These are phyloP conservation scores for Naganishia liquefaciens DNA, from an alignment of 1,284 basidiomycete species.

Conservation along the genomic window DNA sequence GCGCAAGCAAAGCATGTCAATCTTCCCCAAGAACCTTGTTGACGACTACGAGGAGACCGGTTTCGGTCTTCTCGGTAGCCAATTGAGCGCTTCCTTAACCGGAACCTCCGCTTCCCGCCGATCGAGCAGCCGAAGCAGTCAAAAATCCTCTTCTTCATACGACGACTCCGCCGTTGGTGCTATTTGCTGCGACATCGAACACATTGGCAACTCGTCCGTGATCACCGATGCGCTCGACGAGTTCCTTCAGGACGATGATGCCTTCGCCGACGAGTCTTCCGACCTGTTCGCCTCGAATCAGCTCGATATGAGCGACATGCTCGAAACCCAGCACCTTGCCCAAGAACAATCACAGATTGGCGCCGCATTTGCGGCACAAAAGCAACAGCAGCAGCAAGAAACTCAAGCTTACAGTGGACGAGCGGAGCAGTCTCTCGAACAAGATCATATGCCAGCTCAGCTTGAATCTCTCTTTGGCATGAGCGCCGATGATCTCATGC, in stretches of 20 bases:
- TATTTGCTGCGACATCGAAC: constrained; percentile 19
- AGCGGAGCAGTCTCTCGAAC: constrained; percentile 21
- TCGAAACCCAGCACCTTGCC: constrained; percentile 7
- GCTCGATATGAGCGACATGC: constrained; percentile 22
- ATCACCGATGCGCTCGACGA: constrained; percentile 12
- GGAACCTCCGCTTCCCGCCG: constrained; percentile 9
- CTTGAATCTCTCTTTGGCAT: constrained; percentile 23
- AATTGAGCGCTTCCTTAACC: constrained; percentile 7
- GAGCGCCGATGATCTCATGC: background rate
- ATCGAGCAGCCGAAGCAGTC: constrained; percentile 28
- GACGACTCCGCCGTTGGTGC: constrained; percentile 27
- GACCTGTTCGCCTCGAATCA: constrained; percentile 3
- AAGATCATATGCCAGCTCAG: constrained; percentile 22
- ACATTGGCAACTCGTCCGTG: constrained; percentile 5
- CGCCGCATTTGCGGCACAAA: background rate
- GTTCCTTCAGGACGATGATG: constrained; percentile 21
- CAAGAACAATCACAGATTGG: constrained; percentile 15
- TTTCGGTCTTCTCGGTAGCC: constrained; percentile 8
- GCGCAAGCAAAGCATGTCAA: constrained; percentile 23
- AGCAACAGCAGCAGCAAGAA: constrained; percentile 19
- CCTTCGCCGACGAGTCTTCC: background rate
- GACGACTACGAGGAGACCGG: constrained; percentile 27
- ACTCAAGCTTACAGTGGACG: constrained; percentile 9
- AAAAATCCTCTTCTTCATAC: constrained; percentile 24
- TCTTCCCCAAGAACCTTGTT: constrained; percentile 27